Conservation (phyloP, 2,329 filamentous ascomycete species). For the Calonectria pauciramosa region DNA sequence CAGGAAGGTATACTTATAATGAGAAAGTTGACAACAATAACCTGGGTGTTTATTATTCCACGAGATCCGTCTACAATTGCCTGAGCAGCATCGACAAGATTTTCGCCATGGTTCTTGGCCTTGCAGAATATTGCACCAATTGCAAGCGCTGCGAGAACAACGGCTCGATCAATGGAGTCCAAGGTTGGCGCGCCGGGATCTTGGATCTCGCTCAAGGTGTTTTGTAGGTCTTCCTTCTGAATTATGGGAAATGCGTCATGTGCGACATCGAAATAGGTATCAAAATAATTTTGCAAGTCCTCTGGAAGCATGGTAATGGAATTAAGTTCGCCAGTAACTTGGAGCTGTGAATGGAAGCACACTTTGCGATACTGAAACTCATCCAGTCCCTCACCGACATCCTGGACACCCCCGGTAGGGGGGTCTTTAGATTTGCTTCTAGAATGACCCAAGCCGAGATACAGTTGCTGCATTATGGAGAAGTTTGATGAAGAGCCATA, state of each 20-base stretch:
- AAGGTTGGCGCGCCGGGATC: neutral
- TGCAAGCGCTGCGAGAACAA: neutral
- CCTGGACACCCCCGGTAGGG: neutral
- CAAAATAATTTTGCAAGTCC: neutral
- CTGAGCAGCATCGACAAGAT: neutral
- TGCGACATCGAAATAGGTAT: neutral
- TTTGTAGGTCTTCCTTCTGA: neutral
- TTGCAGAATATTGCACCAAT: slow-evolving; percentile 6
- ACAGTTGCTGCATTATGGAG: slow-evolving; percentile 2
- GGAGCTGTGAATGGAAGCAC: neutral
- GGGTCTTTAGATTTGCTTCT: neutral
- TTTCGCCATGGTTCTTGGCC: neutral
- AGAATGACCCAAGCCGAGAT: neutral
- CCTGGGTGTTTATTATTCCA: neutral
- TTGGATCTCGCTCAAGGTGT: neutral
- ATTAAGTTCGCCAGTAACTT: neutral
- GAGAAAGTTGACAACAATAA: neutral
- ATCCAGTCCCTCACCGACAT: neutral
- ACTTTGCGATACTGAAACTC: slow-evolving; percentile 5
- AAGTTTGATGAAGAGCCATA: neutral
- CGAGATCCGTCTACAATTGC: neutral
- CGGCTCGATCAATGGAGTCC: neutral
- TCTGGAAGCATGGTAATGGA: neutral
- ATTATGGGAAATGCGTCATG: neutral
- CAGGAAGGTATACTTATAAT: neutral